These are phyloP conservation scores for Chlamydomonas sp. DNA, from an alignment of 139 green algal species.

Conservation along the genomic window DNA sequence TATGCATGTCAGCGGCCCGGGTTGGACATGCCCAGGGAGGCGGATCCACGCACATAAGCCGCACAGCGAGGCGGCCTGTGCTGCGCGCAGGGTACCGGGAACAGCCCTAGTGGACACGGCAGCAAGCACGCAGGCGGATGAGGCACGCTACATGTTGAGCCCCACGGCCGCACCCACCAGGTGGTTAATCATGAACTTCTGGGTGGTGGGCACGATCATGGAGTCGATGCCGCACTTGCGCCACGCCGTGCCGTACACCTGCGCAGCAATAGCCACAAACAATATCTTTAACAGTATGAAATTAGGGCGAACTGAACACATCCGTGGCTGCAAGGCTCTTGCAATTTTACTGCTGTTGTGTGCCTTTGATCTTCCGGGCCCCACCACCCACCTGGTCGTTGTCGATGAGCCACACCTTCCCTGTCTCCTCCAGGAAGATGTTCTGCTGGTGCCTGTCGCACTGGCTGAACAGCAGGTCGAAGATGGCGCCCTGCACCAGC, in stretches of 20 bases:
- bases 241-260: constrained; percentile 55
- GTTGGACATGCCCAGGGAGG: no score
- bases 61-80: no score
- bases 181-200: constrained; percentile 65
- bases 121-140: neutral
- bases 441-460: constrained; percentile 67
- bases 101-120: no score
- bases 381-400: constrained; percentile 56
- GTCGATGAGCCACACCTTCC: constrained; percentile 61
- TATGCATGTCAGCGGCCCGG: no score
- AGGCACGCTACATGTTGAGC: no score
- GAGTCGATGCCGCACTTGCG: constrained; percentile 56
- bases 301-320: no score
- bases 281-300: neutral
- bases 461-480: constrained; percentile 61
- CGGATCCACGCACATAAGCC: no score
- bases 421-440: constrained; percentile 59
- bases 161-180: constrained; percentile 6
- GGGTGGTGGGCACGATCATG: constrained; percentile 58
- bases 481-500: constrained; percentile 58
- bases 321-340: neutral
- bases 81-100: no score
- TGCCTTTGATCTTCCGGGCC: neutral
- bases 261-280: neutral
- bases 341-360: constrained; percentile 7